Base-by-base conservation (phyloP, 495 filamentous ascomycete genomes). In the Xeromyces bisporus region DNA sequence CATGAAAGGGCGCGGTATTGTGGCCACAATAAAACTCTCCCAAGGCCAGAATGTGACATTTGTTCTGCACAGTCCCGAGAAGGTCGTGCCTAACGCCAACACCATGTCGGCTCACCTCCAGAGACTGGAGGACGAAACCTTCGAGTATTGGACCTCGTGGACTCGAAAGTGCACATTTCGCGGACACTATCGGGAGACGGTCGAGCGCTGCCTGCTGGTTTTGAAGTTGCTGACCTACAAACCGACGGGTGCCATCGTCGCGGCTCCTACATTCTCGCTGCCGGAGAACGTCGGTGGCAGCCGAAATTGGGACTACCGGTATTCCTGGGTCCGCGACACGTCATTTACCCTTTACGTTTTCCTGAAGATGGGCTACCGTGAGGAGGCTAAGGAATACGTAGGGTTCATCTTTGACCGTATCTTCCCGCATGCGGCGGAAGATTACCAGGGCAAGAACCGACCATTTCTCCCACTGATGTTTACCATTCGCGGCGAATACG, bases 291-390 rank as follows among this genome's bases (percentile, higher is more conserved):
- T 82, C 16, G 77, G 76, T 3, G 77, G 77, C 18, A 53, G 58
- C 9, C 67, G 75, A n/a, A 82, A 80, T 39, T 80, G 76, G 76
- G 76, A 82, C 42, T 82, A 82, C 43, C 65, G 77, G 6, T 82
- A 67, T 47, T 76, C 66, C 23, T 82, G 77, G 77, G 73, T 82
- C 24, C 64, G 77, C 18, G 77, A 82, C 46, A 71, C 73, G 0
- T 73, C 71, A 27, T 82, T 80, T 50, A 80, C 74, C 3, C 69
- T 80, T 34, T 81, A 82, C 45, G 78, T 80, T 38, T 62, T 82
- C 12, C 61, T 82, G 7, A 72, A 77, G 13, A 66, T 79, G 43
- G 77, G 77, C 23, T 82, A 80, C 51, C 71, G 58, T n/a, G 61
- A 70, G 12, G 77, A 82, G 42, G 76, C 74, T 7, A 75, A 82